These are phyloP conservation scores for Chloromonas sp. DNA, from an alignment of 163 green algal species.

Conservation along the genomic window DNA sequence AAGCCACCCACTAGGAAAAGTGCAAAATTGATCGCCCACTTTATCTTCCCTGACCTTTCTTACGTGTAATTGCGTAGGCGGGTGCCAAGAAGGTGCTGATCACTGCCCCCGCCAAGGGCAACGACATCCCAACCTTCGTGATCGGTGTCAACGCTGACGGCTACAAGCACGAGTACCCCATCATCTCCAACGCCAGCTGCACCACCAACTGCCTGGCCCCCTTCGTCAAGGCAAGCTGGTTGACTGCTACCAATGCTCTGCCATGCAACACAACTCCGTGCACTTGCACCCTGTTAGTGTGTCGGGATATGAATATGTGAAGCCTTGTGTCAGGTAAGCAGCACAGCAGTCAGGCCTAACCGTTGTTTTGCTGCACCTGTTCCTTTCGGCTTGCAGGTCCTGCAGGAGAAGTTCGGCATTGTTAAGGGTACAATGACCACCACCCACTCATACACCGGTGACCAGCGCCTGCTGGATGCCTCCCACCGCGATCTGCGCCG, in stretches of 20 bases:
- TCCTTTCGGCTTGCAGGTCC: constrained; percentile 45
- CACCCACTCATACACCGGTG: constrained; percentile 97
- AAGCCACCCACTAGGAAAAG: not conserved
- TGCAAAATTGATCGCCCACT: not conserved
- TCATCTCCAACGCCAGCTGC: constrained; percentile 99
- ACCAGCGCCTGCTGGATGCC: constrained; percentile 94
- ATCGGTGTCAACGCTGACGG: constrained; percentile 90
- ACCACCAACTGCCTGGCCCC: constrained; percentile 99
- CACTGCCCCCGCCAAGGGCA: constrained; percentile 96
- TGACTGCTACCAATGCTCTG: not conserved
- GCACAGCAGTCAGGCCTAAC: not conserved
- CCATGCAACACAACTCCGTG: not conserved
- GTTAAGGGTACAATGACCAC: constrained; percentile 99
- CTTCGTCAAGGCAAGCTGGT: constrained; percentile 87
- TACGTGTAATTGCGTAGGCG: constrained; percentile 44
- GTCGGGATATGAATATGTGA: not conserved
- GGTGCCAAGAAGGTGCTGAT: constrained; percentile 99
- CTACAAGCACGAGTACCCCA: constrained; percentile 83
- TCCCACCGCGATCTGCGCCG: constrained; percentile 96
- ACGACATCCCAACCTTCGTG: constrained; percentile 96
- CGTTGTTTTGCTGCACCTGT: not conserved
- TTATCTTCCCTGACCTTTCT: not conserved
- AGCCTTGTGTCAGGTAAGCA: not conserved
- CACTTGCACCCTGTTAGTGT: not conserved
- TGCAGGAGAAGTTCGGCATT: constrained; percentile 95